These are phyloP conservation scores for Phytopythium aichiense DNA, from an alignment of 352 stramenopile genomes.

Conservation along the genomic window DNA sequence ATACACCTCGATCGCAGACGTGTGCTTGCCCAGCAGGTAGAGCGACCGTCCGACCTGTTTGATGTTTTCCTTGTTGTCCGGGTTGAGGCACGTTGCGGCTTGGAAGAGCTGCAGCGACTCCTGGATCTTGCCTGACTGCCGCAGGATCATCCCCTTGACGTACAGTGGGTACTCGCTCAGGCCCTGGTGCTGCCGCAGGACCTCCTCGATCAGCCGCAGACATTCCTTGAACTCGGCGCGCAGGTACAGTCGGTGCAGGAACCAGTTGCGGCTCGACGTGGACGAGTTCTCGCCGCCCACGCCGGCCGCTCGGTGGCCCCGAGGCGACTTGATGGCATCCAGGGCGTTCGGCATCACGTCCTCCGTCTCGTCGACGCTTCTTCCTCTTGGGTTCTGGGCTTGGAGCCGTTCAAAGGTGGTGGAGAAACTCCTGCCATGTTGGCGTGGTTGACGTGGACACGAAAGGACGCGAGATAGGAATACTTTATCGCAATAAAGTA, in stretches of 20 bases:
- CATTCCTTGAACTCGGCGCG: conserved; percentile 88
- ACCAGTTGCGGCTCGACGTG: conserved; percentile 70
- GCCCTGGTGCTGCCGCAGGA: conserved; percentile 78
- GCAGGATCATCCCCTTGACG: conserved; percentile 89
- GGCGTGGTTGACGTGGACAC: background rate
- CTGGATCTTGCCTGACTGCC: conserved; percentile 86
- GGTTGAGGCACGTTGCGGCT: conserved; percentile 89
- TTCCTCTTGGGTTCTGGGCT: background rate
- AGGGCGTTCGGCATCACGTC: conserved; percentile 17
- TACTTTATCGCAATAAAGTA: background rate
- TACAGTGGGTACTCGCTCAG: conserved; percentile 92
- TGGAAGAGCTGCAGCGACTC: conserved; percentile 91
- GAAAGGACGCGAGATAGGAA: background rate
- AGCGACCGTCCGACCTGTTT: conserved; percentile 86
- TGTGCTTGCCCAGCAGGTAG: conserved; percentile 88
- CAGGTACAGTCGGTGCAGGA: conserved; percentile 80
- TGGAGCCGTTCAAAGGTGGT: background rate
- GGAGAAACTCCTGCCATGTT: background rate
- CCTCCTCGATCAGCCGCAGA: conserved; percentile 85
- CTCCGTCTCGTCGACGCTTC: conserved; percentile 2
- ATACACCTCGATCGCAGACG: conserved; percentile 88
- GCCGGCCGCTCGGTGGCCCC: conserved; percentile 26
- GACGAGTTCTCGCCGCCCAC: conserved; percentile 6
- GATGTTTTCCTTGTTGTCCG: conserved; percentile 89
- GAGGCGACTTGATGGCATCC: conserved; percentile 54